A percentile compares a stretch with the other conserved stretches of the same genome.
phyloP scores from a whole-genome alignment of 116 monocot genomes.

The Zostera marina region DNA sequence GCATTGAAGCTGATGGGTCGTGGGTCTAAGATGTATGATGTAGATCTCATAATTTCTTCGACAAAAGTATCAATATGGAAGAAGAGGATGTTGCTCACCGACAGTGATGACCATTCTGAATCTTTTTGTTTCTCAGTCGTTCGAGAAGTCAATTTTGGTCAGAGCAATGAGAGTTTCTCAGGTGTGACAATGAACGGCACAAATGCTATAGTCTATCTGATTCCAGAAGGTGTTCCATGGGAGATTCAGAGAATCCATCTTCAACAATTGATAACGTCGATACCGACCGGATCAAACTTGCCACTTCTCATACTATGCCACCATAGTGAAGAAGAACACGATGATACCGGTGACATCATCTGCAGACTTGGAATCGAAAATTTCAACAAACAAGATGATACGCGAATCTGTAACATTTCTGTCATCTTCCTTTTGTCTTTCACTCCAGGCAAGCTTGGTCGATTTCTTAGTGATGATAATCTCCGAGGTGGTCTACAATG shows the following conservation, averaged over 20 bases:
- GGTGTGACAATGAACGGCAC: constrained; percentile 25
- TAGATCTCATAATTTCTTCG: constrained; percentile 28
- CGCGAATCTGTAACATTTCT: constrained; percentile 24
- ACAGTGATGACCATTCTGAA: neutral
- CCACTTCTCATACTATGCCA: constrained; percentile 51
- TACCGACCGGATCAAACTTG: constrained; percentile 53
- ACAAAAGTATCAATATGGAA: constrained; percentile 54
- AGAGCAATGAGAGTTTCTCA: constrained; percentile 9
- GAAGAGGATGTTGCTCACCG: constrained; percentile 7
- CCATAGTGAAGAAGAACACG: constrained; percentile 8
- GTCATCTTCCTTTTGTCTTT: constrained; percentile 28
- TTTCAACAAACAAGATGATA: constrained; percentile 13
- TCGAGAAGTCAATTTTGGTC: constrained; percentile 18
- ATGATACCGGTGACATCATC: constrained; percentile 17
- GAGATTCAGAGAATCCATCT: constrained; percentile 48
- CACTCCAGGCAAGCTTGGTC: constrained; percentile 5
- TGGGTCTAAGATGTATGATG: constrained; percentile 9
- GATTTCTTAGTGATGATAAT: constrained; percentile 51
- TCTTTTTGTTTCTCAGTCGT: constrained; percentile 50
- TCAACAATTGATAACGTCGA: constrained; percentile 22
- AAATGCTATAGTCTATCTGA: constrained; percentile 46
- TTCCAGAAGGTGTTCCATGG: constrained; percentile 50
- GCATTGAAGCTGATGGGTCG: constrained; percentile 44
- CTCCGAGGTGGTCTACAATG: constrained; percentile 58
- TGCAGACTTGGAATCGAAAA: constrained; percentile 35